Evolutionary conservation across 1,139 yeast genomes (phyloP).

Genomic region (Blastobotrys proliferans): DNA sequence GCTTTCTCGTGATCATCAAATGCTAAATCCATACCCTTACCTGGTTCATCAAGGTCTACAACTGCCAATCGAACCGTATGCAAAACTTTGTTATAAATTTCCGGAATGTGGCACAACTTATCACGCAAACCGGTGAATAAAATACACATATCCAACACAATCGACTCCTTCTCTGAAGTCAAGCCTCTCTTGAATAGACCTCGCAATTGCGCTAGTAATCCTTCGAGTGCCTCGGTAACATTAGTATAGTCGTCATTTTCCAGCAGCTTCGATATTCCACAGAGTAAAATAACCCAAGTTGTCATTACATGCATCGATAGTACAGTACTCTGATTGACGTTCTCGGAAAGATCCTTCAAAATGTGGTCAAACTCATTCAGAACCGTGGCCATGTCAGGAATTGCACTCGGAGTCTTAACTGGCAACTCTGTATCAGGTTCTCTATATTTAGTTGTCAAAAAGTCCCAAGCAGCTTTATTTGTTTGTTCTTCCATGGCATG

Average conservation of each 20-base stretch:
- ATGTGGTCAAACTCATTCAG: background rate
- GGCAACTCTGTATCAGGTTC: background rate
- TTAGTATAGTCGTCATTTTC: background rate
- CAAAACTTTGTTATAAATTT: background rate
- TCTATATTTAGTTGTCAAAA: background rate
- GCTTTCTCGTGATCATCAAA: background rate
- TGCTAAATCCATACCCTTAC: background rate
- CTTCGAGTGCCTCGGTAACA: background rate
- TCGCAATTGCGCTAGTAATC: background rate
- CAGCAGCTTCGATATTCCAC: background rate
- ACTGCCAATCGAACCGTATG: background rate
- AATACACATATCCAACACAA: background rate
- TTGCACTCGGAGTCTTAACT: background rate
- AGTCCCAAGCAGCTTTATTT: slow-evolving; percentile 1
- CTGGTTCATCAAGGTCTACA: background rate
- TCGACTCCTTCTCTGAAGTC: background rate
- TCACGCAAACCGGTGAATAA: background rate
- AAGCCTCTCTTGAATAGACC: background rate
- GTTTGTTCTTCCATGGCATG: background rate
- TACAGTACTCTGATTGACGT: background rate
- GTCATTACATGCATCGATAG: background rate
- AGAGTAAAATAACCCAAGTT: background rate
- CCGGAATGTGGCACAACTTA: background rate
- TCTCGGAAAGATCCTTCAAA: background rate
- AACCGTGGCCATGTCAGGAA: background rate